Percentiles rank a stretch among this genome's conserved stretches.
Conservation (phyloP, 2,329 filamentous ascomycete species). For the Emericellopsis cladophorae region DNA sequence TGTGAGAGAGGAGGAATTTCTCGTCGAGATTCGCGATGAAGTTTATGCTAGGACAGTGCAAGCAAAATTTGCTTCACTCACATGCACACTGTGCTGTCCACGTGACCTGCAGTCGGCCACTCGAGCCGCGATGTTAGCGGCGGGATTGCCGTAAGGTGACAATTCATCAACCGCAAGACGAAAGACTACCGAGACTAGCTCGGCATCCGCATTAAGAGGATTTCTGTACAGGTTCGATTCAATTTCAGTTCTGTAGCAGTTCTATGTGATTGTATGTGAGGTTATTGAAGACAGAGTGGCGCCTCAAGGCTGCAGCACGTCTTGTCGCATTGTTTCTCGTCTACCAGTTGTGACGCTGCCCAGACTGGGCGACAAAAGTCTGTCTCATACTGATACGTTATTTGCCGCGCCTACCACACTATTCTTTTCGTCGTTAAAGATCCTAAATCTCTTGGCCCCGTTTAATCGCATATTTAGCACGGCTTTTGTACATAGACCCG, state of each 20-base stretch:
- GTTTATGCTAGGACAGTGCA: slow-evolving; percentile 2
- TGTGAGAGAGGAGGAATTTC: slow-evolving; percentile 3
- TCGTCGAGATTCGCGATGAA: slow-evolving; percentile 5
- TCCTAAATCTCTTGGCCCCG: background rate
- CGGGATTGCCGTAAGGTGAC: slow-evolving; percentile 1
- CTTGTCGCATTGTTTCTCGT: no score
- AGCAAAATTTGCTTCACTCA: slow-evolving; percentile 3
- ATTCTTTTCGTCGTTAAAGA: background rate
- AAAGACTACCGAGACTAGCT: background rate
- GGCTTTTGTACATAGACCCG: background rate
- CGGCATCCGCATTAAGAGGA: background rate
- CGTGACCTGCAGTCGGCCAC: slow-evolving; percentile 2
- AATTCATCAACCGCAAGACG: background rate
- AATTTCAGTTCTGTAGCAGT: no score
- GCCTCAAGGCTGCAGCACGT: no score
- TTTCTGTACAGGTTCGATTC: no score
- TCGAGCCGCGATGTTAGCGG: slow-evolving; percentile 1
- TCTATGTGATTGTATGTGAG: no score
- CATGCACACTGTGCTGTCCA: slow-evolving; percentile 2
- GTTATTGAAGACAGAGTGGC: no score
- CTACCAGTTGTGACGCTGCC: slow-evolving; percentile 2
- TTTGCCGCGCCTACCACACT: background rate
- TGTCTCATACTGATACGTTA: background rate
- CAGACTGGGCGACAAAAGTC: slow-evolving; percentile 2
- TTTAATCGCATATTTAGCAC: background rate